Evolutionary conservation across 176 grass and related monocot species (phyloP).

Genomic region (Raddia distichophylla): DNA sequence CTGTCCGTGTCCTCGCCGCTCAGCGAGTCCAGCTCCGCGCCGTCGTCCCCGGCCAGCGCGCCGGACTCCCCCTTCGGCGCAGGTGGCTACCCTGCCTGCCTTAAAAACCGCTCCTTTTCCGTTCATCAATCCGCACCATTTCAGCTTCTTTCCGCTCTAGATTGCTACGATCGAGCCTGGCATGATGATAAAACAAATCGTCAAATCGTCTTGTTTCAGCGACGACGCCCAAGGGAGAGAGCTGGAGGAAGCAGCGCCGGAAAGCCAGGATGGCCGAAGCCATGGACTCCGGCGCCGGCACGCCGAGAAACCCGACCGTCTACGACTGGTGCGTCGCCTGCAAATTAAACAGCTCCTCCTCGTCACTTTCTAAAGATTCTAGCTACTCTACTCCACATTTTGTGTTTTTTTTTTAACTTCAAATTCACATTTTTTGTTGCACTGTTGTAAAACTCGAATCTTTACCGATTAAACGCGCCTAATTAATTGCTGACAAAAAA

Average conservation of each 20-base stretch:
- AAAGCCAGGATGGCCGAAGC: constrained; percentile 50
- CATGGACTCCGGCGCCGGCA: constrained; percentile 32
- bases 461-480: background rate
- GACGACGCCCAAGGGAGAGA: constrained; percentile 57
- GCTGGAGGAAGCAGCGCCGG: constrained; percentile 66
- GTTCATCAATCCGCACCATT: background rate
- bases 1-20: constrained; percentile 51
- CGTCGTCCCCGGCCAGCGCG: constrained; percentile 67
- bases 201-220: constrained; percentile 39
- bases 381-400: background rate
- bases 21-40: constrained; percentile 56
- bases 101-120: background rate
- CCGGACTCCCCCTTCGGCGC: constrained; percentile 61
- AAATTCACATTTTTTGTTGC: background rate
- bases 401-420: background rate
- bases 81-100: constrained; percentile 26
- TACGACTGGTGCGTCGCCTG: constrained; percentile 70
- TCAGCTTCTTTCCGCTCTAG: background rate
- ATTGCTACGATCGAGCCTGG: background rate
- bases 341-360: background rate
- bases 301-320: constrained; percentile 80
- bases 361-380: background rate
- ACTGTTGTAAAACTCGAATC: background rate
- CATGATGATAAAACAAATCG: background rate
- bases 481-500: background rate